Percentiles rank a stretch among this genome's conserved stretches.
Conservation (phyloP, 2,329 filamentous ascomycete genomes). For the Dothideomycetidae sp. region DNA sequence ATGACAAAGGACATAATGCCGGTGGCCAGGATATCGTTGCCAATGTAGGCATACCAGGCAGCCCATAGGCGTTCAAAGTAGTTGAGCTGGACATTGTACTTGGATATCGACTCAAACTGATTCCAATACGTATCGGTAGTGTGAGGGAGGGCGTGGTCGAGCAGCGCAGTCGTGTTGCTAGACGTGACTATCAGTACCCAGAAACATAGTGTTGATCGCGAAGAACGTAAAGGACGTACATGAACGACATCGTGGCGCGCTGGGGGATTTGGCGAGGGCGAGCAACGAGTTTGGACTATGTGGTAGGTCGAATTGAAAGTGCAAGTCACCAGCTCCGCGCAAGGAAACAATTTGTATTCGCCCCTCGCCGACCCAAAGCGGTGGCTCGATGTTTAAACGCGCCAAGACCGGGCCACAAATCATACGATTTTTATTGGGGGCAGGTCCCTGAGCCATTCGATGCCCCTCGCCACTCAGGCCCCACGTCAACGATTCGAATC, state of each 20-base stretch:
- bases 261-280: not conserved
- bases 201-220: not conserved
- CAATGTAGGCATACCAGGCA: slow-evolving; percentile 94
- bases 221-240: slow-evolving; percentile 10
- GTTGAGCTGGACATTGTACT: slow-evolving; percentile 75
- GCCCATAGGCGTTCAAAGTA: slow-evolving; percentile 81
- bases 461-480: too few species aligned
- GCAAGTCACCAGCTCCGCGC: too few species aligned
- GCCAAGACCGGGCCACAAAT: too few species aligned
- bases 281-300: too few species aligned
- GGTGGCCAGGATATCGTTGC: slow-evolving; percentile 91
- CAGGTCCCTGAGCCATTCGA: too few species aligned
- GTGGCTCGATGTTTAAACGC: too few species aligned
- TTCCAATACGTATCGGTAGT: slow-evolving; percentile 47
- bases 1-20: slow-evolving; percentile 95
- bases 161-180: slow-evolving; percentile 21
- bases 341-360: too few species aligned
- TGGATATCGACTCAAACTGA: slow-evolving; percentile 49
- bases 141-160: slow-evolving; percentile 24
- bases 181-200: slow-evolving; percentile 1
- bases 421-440: too few species aligned
- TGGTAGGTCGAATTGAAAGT: too few species aligned
- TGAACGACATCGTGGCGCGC: slow-evolving; percentile 12
- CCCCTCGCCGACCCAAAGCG: too few species aligned
- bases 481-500: too few species aligned